Conservation (phyloP, 2,329 filamentous ascomycete genomes). For the Cladosporium cucumerinum region DNA sequence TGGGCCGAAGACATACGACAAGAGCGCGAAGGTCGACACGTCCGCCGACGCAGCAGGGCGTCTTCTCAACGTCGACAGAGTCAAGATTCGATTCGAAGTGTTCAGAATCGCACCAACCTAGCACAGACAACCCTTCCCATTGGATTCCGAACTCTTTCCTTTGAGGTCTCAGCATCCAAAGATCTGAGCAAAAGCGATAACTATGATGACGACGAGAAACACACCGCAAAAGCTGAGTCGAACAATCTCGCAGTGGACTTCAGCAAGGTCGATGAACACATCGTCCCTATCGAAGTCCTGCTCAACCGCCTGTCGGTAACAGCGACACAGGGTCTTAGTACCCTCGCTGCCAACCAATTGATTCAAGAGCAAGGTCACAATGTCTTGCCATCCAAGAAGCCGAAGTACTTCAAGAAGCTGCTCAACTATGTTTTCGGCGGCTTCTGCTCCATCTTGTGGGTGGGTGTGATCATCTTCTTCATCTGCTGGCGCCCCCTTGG, state of each 20-base stretch:
- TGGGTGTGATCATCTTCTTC: conserved; percentile 49
- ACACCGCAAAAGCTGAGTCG: not conserved
- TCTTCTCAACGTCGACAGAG: conserved; percentile 1
- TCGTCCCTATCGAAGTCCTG: not conserved
- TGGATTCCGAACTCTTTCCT: conserved; percentile 2
- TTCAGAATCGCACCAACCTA: not conserved
- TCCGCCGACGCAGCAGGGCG: not conserved
- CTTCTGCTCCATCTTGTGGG: conserved; percentile 49
- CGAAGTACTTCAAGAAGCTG: conserved; percentile 44
- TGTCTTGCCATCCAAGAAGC: conserved; percentile 41
- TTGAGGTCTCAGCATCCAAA: conserved; percentile 5
- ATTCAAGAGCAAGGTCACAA: conserved; percentile 44
- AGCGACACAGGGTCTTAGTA: conserved; percentile 35
- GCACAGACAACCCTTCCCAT: conserved; percentile 2
- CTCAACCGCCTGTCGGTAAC: conserved; percentile 4
- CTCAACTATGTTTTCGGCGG: conserved; percentile 47
- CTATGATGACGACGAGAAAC: conserved; percentile 3
- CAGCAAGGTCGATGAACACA: conserved; percentile 6
- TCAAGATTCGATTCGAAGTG: conserved; percentile 3
- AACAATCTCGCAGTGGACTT: conserved; percentile 3
- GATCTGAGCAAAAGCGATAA: conserved; percentile 2
- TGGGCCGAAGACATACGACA: not conserved
- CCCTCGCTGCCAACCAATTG: conserved; percentile 34
- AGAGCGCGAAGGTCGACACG: not conserved
- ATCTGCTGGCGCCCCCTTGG: conserved; percentile 49